Evolutionary conservation across 306 rosid genomes (phyloP).

Genomic region (Cicer judaicum): DNA sequence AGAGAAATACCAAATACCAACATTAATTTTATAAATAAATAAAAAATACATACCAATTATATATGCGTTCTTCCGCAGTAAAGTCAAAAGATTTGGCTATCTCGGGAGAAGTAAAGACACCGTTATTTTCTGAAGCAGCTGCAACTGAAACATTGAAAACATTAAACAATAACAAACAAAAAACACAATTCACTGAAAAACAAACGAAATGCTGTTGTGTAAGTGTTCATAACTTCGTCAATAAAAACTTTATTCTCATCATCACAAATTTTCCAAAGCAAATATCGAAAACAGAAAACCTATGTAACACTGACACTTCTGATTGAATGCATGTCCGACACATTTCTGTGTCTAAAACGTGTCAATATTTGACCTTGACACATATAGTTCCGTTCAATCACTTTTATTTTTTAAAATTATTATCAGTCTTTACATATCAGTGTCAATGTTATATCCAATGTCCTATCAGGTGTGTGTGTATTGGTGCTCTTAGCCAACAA

Average conservation of each 20-base stretch:
- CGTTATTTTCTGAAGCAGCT: conserved; percentile 77
- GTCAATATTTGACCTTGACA: background rate
- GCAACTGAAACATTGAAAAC: conserved; percentile 59
- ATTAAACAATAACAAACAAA: conserved; percentile 9
- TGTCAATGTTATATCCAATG: background rate
- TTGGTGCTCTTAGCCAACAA: background rate
- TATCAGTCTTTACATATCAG: background rate
- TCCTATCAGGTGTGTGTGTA: background rate
- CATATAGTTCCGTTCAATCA: background rate
- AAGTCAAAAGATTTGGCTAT: conserved; percentile 80
- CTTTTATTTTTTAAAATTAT: background rate
- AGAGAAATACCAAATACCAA: background rate
- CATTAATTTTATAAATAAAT: background rate
- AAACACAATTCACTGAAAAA: background rate
- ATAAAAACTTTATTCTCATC: background rate
- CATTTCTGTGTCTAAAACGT: background rate
- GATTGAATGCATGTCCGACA: background rate
- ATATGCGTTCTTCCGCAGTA: conserved; percentile 80
- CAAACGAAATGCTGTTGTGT: background rate
- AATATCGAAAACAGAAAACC: background rate
- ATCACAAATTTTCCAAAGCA: background rate
- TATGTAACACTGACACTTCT: background rate
- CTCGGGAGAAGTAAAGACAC: conserved; percentile 76
- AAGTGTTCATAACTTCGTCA: background rate
- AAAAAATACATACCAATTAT: conserved; percentile 72